Base-by-base conservation (phyloP, 495 filamentous ascomycete species). In the Hypoxylon perforatum region DNA sequence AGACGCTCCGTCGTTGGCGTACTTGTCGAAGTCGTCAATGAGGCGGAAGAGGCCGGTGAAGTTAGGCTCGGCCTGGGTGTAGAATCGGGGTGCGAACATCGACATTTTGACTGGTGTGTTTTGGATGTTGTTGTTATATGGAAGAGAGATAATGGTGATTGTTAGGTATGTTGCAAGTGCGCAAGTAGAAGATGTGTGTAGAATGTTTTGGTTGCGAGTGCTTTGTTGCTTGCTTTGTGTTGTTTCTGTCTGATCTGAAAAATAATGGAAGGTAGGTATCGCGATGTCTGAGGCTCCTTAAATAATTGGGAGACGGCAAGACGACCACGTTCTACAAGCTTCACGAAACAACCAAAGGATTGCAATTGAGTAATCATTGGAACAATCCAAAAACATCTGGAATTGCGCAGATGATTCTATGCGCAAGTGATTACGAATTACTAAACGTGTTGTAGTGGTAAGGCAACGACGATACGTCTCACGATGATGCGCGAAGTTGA, bases 11-110 rank as follows among this genome's bases (percentile, higher is more conserved):
- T 58, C 46, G 50, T 39, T 46, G 18, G 75, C 74, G 71, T 87
- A 85, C 66, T 75, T 77, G 72, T 89, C 89, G 71, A 89, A 91
- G 78, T 92, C 90, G 70, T 93, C 88, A 39, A 96, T 83, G 14
- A 95, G 79, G 45, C 86, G 87, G 84, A 94, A 91, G 69, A 94
- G 84, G 23, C 88, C 87, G 22, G 79, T 70, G 78, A 90, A 87
- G 77, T 87, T 79, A 63, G 75, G 71, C 47, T 82, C 75, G 42
- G 69, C 78, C 48, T 77, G 70, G 51, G 77, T 49, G 75, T 78
- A 78, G 73, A 84, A 80, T 63, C 77, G 73, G 70, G 82, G 82
- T 64, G 87, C 79, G 76, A 89, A 86, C 79, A 91, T 81, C 69
- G 89, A 82, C 91, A 93, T 92, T 67, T 76, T 86, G 76, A 58